Conservation (phyloP, 2,329 filamentous ascomycete genomes). For the Xylogone sp. region DNA sequence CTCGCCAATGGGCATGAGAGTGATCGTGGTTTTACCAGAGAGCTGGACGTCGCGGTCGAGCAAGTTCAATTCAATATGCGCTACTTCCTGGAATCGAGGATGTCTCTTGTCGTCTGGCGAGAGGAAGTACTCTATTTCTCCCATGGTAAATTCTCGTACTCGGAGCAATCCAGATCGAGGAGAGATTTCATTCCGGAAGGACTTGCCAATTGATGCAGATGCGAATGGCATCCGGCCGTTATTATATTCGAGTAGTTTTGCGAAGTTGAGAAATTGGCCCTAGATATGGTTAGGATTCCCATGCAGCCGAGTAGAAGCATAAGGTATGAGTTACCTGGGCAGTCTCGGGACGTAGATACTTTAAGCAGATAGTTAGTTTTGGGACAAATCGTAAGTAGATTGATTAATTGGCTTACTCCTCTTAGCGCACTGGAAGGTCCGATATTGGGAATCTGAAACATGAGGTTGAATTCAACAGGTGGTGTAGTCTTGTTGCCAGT, state of each 20-base stretch:
- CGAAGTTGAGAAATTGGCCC: slow-evolving; percentile 96
- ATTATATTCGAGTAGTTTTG: slow-evolving; percentile 95
- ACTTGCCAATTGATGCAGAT: slow-evolving; percentile 95
- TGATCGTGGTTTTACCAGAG: slow-evolving; percentile 73
- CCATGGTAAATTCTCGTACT: slow-evolving; percentile 97
- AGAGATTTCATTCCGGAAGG: slow-evolving; percentile 97
- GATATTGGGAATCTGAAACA: slow-evolving; percentile 92
- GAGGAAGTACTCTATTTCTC: slow-evolving; percentile 97
- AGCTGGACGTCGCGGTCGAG: slow-evolving; percentile 84
- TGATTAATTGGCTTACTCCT: background rate
- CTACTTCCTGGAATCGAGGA: slow-evolving; percentile 78
- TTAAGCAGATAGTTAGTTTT: background rate
- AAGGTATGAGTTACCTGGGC: slow-evolving; percentile 53
- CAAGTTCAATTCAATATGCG: slow-evolving; percentile 77
- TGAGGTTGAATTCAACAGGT: slow-evolving; percentile 93
- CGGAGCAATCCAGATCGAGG: slow-evolving; percentile 86
- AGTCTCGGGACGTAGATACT: slow-evolving; percentile 85
- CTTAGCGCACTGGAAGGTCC: slow-evolving; percentile 50
- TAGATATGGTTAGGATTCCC: background rate
- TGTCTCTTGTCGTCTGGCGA: slow-evolving; percentile 97
- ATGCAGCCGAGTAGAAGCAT: background rate
- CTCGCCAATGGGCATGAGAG: slow-evolving; percentile 74
- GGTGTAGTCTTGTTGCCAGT: slow-evolving; percentile 73
- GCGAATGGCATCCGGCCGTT: slow-evolving; percentile 94
- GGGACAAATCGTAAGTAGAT: background rate